Evolutionary conservation across 192 early-diverging fungal genomes (phyloP), one percentile per base, ranked within the genome.

Genomic region (Chytriomyces sp.): DNA sequence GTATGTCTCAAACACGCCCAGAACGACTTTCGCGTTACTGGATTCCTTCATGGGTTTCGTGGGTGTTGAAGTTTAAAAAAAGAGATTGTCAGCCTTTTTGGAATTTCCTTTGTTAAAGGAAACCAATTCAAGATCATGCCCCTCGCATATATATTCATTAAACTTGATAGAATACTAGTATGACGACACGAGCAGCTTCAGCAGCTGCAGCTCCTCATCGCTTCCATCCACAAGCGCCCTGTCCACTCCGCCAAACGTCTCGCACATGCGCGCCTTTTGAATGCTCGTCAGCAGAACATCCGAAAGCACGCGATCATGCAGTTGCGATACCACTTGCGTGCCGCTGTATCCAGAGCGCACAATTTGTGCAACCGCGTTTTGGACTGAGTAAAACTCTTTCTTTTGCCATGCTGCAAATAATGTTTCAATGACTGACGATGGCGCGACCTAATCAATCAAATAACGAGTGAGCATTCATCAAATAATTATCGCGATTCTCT

Each of bases 161-260:
- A 35, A 35, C 0, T 35, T 35, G 35, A 35, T 35, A 35, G 35
- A 35, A 35, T 57, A 20, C 5, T 5, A 57, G 20, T n/a, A n/a
- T 57, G 53, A 13, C 2, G 67, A 43, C 67, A 76, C 70, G 5
- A 85, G 43, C 35, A 87, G 57, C 65, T 75, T 68, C 64, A 96
- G 64, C 44, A 97, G 77, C 81, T 97, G 95, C 64, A 98, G 79
- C 67, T 95, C 87, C 77, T 98, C 97, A 77, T 97, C 94, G 0
- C 94, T 93, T 5, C 97, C 95, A 64, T 96, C 94, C 28, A 88
- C 82, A 20, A 98, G 86, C 2, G 82, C 79, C 76, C 91, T 89
- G 78, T 98, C 97, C 10, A 86, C 82, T 26, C 77, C 66, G 3
- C 88, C 95, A 77, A 98, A 82, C 6, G 85, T 66, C 68, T 91